These are phyloP conservation scores for Dictyostelium discoideum DNA, from an alignment of 78 protist species.

Conservation along the genomic window DNA sequence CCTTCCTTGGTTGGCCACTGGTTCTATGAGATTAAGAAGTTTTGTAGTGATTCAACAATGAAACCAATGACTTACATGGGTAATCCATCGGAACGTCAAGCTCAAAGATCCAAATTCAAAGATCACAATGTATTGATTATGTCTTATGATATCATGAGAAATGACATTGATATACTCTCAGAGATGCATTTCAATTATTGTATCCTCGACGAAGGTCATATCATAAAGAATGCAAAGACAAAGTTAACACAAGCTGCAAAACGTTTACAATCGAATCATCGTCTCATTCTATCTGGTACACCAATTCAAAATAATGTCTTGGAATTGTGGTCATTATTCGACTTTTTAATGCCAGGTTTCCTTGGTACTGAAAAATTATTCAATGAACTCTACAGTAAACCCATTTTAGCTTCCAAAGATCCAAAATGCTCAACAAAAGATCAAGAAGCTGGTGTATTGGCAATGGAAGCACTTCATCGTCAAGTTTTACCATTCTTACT, in stretches of 20 bases:
- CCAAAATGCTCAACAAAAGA: constrained; percentile 70
- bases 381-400: constrained; percentile 75
- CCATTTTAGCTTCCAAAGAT: constrained; percentile 81
- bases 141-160: constrained; percentile 92
- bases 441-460: constrained; percentile 86
- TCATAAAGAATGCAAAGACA: constrained; percentile 89
- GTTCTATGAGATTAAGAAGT: constrained; percentile 90
- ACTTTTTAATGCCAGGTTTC: constrained; percentile 99
- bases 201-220: constrained; percentile 99
- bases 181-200: constrained; percentile 85
- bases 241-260: constrained; percentile 87
- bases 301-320: constrained; percentile 95
- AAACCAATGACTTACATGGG: constrained; percentile 84
- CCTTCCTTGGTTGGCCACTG: constrained; percentile 95
- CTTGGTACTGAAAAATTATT: constrained; percentile 92
- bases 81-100: constrained; percentile 55
- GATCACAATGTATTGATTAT: constrained; percentile 76
- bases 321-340: constrained; percentile 98
- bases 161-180: constrained; percentile 80
- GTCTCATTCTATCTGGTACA: constrained; percentile 98
- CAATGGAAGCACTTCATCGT: constrained; percentile 91
- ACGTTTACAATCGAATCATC: constrained; percentile 86
- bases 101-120: constrained; percentile 15
- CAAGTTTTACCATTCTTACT: constrained; percentile 97
- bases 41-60: constrained; percentile 24